Evolutionary conservation across 2,329 filamentous ascomycete species (phyloP), one percentile per base, ranked within the genome.

Genomic region (Thelonectria blattea): DNA sequence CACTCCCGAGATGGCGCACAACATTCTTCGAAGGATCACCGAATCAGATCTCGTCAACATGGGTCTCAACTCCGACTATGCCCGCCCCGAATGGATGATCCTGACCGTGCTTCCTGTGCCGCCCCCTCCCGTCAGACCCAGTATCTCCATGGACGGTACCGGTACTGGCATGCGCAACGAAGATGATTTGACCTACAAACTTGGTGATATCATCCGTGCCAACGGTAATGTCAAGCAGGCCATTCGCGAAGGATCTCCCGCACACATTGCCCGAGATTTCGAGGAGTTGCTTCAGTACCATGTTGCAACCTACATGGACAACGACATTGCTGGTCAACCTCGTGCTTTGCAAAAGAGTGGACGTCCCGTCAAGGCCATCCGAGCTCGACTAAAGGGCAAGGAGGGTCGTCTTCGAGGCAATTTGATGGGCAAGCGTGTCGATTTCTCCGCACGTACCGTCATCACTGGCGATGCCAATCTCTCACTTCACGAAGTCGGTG

Each of bases 221-320:
- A 99, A 99, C 79, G 90, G 91, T 69, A 97, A 97, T 71, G 93
- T 99, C 58, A 89, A 91, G 68, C 90, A 95, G 68, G 95, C 93
- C 61, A 92, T 96, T 71, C 88, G 91, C 60, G 93, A 97, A 76
- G 95, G 95, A 58, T 93, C 93, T 3, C 93, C 95, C 1, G 89
- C 91, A 65, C 95, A 99, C 77, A 92, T 98, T 67, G 87, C 93
- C 15, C 86, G 88, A 60, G 95, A 99, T 71, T 98, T 97, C 60
- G 92, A 97, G 76, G 88, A 90, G 65, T 81, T 99, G 32, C 82
- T 99, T 39, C 96, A 99, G 74, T 99, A 97, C 74, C 96, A 99
- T 73, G 93, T 99, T 61, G 96, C 96, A 45, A 99, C 96, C 1
- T 96, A 97, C 79, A 99, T 99, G 96, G 95, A 99, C 78, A 99